A percentile compares a stretch with the other conserved stretches of the same genome.
Conservation (phyloP, 2,329 filamentous ascomycete genomes). For the Helminthosporium solani region DNA sequence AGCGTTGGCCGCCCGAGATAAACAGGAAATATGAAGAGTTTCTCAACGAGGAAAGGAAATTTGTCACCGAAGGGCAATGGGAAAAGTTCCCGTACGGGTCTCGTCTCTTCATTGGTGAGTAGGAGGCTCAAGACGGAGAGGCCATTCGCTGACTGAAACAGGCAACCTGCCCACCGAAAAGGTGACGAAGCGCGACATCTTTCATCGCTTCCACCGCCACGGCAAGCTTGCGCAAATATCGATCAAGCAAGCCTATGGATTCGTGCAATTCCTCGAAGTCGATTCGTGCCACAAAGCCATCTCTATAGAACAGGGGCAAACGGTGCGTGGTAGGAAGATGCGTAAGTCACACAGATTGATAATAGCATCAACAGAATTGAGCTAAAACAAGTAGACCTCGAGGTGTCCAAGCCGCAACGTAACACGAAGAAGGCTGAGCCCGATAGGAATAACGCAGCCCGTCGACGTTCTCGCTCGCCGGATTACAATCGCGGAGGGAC, state of each 20-base stretch:
- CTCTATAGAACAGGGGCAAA: constrained; percentile 72
- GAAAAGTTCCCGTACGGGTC: constrained; percentile 77
- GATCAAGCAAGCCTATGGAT: constrained; percentile 94
- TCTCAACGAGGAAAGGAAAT: constrained; percentile 69
- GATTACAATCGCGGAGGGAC: constrained; percentile 54
- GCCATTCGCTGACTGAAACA: constrained; percentile 38
- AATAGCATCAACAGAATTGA: neutral
- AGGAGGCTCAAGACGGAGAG: neutral
- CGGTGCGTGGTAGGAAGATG: constrained; percentile 87
- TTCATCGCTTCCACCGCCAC: constrained; percentile 82
- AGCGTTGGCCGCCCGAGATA: constrained; percentile 57
- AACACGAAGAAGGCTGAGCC: constrained; percentile 63
- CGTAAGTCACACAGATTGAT: constrained; percentile 61
- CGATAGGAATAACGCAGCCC: constrained; percentile 35
- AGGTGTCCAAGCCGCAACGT: constrained; percentile 85
- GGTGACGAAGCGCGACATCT: constrained; percentile 90
- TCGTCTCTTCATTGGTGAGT: constrained; percentile 75
- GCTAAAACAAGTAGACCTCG: constrained; percentile 65
- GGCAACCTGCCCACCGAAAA: constrained; percentile 91
- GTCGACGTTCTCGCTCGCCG: constrained; percentile 63
- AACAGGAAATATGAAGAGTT: constrained; percentile 73
- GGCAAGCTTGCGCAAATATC: constrained; percentile 91
- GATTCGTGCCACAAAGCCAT: constrained; percentile 74
- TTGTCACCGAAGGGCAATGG: constrained; percentile 78
- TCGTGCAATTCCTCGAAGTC: constrained; percentile 85